phyloP scores from a whole-genome alignment of 129 eudicot species.

The carrot (Daucus carota) region DNA sequence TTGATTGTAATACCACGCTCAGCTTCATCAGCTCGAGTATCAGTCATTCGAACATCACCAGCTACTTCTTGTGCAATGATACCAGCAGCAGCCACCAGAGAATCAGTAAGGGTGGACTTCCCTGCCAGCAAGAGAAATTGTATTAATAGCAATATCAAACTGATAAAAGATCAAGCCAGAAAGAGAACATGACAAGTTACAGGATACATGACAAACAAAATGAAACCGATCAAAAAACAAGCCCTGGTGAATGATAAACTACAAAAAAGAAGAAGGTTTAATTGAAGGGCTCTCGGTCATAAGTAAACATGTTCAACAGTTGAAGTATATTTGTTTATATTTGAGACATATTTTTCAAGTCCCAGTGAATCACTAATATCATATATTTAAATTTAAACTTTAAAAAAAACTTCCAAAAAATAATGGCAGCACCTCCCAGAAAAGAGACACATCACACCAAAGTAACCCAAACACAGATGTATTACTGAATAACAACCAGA shows the following conservation, averaged over 20 bases:
- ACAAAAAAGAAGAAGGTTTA: no score
- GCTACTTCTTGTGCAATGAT: slow-evolving; percentile 47
- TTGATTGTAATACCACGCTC: slow-evolving; percentile 64
- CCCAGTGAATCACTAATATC: background rate
- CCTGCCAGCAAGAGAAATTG: slow-evolving; percentile 18
- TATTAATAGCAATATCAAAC: background rate
- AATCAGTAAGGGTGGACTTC: slow-evolving; percentile 53
- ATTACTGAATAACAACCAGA: background rate
- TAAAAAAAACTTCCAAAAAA: background rate
- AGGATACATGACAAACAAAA: no score
- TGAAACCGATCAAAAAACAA: no score
- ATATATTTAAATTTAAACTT: no score
- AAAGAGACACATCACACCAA: background rate
- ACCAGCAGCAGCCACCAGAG: slow-evolving; percentile 66
- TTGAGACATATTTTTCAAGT: no score
- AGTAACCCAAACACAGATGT: no score
- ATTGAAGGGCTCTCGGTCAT: no score
- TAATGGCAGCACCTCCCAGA: no score
- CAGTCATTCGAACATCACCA: slow-evolving; percentile 67
- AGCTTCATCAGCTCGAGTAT: slow-evolving; percentile 61
- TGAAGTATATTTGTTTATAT: no score
- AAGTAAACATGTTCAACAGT: no score
- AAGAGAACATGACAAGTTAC: background rate
- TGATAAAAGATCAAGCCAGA: background rate
- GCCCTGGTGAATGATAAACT: no score